phyloP scores from a whole-genome alignment of 192 early-diverging fungal species.

The Chytriomyces sp. region DNA sequence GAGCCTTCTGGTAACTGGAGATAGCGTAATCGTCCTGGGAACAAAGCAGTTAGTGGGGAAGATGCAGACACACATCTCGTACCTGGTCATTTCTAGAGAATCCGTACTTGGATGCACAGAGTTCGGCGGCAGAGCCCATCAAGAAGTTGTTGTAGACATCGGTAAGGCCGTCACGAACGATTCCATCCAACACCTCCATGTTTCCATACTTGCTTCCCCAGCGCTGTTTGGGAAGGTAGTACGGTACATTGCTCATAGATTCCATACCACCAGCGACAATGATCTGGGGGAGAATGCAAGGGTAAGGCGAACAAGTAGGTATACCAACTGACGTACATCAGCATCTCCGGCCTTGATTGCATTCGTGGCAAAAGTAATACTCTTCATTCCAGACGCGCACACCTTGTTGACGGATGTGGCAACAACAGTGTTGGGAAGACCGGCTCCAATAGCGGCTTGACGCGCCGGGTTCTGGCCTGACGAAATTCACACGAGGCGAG shows the following conservation, averaged over 20 bases:
- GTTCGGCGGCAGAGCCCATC: constrained; percentile 61
- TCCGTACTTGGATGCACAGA: constrained; percentile 76
- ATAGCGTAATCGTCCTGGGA: constrained; percentile 85
- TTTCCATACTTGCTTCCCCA: constrained; percentile 78
- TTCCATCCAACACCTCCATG: constrained; percentile 74
- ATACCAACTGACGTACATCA: constrained; percentile 58
- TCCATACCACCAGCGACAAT: constrained; percentile 93
- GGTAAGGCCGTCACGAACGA: constrained; percentile 62
- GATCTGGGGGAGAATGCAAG: constrained; percentile 1
- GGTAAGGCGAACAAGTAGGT: constrained; percentile 68
- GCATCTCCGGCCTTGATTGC: constrained; percentile 51
- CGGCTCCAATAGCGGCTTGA: constrained; percentile 89
- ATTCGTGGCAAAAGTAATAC: constrained; percentile 82
- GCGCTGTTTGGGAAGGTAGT: constrained; percentile 57
- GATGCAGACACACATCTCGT: constrained; percentile 60
- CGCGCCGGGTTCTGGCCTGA: constrained; percentile 88
- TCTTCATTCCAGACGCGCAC: constrained; percentile 97
- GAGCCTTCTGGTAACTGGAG: constrained; percentile 81
- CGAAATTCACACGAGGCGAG: too few relatives aligned
- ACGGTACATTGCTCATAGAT: constrained; percentile 94
- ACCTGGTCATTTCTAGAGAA: constrained; percentile 83
- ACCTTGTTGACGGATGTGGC: constrained; percentile 98
- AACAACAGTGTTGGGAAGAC: constrained; percentile 76
- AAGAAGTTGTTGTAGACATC: constrained; percentile 53
- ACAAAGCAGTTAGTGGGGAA: constrained; percentile 42